Base-by-base conservation (phyloP, 495 filamentous ascomycete genomes). In the Penicillium samsonianum region DNA sequence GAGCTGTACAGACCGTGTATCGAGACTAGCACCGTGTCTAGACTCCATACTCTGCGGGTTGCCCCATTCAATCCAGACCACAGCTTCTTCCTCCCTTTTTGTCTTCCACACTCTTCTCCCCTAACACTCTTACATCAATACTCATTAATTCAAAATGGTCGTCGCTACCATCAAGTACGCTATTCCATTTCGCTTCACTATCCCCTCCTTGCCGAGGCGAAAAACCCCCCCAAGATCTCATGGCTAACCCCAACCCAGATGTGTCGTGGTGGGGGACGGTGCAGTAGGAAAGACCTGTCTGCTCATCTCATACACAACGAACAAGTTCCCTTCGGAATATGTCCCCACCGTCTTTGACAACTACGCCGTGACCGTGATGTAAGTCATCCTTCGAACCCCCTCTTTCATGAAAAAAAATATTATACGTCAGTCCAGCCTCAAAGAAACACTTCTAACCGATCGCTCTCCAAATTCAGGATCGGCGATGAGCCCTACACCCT, bases 271-370 rank as follows among this genome's bases (percentile, higher is more conserved):
- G 67, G 94, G 94, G 73, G 94, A 98, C 74, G 94, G 94, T 91
- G 94, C 94, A 56, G 94, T 98, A 57, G 94, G 94, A 65, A 98
- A 98, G 82, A 98, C 94, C 44, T 98, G 94, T 76, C 85, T 98
- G 52, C 84, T 98, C 69, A 98, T 98, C 78, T 95, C 90, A 65
- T 98, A 98, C 78, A 98, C 94, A 41, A 98, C 94, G 61, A 98
- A 98, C 82, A 98, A 98, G 65, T 98, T 98, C 78, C 94, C 94
- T 10, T 96, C 92, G 60, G 94, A 98, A 91, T 98, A 98, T 70
- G 94, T 98, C 20, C 94, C 94, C 22, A 98, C 94, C 20, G 94
- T 98, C 31, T 98, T 98, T 73, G 94, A 98, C 73, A 98, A 98
- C 77, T 98, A 98, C 87, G 94, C 94, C 17, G 94, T 98, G 68